Conservation (phyloP, 2,329 filamentous ascomycete genomes). For the Pyrenochaeta sp. region DNA sequence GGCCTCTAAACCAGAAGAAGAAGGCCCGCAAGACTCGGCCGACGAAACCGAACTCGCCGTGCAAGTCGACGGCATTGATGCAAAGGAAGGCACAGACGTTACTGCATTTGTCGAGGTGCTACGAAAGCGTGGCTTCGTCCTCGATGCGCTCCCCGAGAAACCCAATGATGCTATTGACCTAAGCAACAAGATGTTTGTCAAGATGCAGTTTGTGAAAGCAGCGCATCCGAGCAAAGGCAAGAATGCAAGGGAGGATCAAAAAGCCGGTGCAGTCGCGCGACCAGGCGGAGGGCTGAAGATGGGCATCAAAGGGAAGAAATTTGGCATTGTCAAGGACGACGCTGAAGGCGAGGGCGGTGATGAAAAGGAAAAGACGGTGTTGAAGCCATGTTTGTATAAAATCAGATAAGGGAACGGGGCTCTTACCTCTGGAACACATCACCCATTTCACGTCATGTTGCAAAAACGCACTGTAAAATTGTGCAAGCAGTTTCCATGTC, state of each 20-base stretch:
- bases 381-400: slow-evolving; percentile 98
- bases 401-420: slow-evolving; percentile 62
- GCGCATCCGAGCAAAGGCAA: slow-evolving; percentile 79
- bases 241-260: slow-evolving; percentile 60
- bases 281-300: slow-evolving; percentile 56
- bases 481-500: not conserved
- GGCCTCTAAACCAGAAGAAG: slow-evolving; percentile 54
- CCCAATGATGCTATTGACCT: slow-evolving; percentile 75
- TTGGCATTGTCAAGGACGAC: slow-evolving; percentile 48
- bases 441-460: not conserved
- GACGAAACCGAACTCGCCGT: slow-evolving; percentile 67
- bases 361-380: slow-evolving; percentile 71
- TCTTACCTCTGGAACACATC: not conserved
- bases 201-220: slow-evolving; percentile 93
- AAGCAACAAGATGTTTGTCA: slow-evolving; percentile 97
- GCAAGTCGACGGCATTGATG: slow-evolving; percentile 73
- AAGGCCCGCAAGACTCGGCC: slow-evolving; percentile 59
- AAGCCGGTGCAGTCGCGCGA: slow-evolving; percentile 36
- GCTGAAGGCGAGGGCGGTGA: slow-evolving; percentile 64
- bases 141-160: slow-evolving; percentile 64
- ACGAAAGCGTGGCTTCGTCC: slow-evolving; percentile 80
- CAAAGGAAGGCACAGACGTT: slow-evolving; percentile 80
- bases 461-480: not conserved
- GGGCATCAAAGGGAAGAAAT: slow-evolving; percentile 45
- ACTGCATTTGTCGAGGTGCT: slow-evolving; percentile 86